Base-by-base conservation (phyloP, 192 early-diverging fungal species). In the Rhizophlyctis rosea region DNA sequence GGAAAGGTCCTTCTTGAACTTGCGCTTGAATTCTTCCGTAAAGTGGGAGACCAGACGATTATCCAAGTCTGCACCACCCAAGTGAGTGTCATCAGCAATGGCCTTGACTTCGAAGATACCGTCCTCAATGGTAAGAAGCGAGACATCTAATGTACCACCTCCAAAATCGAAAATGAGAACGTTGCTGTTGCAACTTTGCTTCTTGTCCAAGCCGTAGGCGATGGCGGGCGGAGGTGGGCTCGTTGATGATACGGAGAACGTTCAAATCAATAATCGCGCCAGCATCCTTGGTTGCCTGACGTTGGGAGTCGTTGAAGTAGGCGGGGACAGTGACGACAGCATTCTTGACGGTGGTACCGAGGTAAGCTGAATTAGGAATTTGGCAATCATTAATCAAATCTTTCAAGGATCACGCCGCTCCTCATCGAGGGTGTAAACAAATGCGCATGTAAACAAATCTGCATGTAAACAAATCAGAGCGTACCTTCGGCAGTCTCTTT, bases 221-320 rank as follows among this genome's bases (percentile, higher is more conserved):
- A 99, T 97, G 69, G 96, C 96, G 28, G n/a, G 96, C 96, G 48
- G 96, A 94, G 50, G 96, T 97, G 64, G 96, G 94, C 84, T 98
- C 96, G 87, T 97, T 97, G 84, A 97, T 97, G 85, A 99, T 99
- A 82, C 96, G 94, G 70, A 94, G 90, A 52, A 98, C 93, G 84
- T 96, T 96, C 57, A 98, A 82, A 57, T 94, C 95, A 52, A 95
- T 76, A 72, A 99, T 97, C 66, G 88, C 81, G 82, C 94, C 96
- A 63, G 96, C 91, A 77, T 99, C 96, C 88, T 96, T 97, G 85
- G 96, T 98, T 69, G 96, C 96, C 81, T 98, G 96, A 81, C 96
- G 96, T 82, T 98, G 96, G 47, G 92, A 92, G 84, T 97, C 95
- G 82, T 95, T 97, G 84, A 97, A 97, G 84, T 96, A 95, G 68